Conservation (phyloP, 192 early-diverging fungal genomes). For the Umbelopsis ramanniana region DNA sequence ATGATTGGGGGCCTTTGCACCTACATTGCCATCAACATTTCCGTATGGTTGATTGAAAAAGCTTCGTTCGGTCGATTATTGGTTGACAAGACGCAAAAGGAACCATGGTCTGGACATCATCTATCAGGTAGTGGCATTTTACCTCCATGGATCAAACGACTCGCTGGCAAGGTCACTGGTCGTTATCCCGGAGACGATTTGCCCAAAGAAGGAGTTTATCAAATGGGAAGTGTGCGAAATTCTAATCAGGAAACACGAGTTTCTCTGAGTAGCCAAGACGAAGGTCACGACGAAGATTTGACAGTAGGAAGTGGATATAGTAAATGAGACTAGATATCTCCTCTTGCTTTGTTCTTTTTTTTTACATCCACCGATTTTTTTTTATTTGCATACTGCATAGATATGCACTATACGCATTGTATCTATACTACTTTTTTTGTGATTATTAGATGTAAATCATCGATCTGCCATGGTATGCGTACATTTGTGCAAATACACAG, state of each 20-base stretch:
- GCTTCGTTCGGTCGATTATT: conserved; percentile 57
- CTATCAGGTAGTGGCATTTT: neutral
- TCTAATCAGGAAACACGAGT: neutral
- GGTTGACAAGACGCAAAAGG: conserved; percentile 32
- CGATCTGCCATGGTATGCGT: no score
- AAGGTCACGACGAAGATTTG: neutral
- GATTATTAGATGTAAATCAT: no score
- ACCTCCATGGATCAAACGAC: conserved; percentile 4
- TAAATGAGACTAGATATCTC: neutral
- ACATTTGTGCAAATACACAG: no score
- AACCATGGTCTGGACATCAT: conserved; percentile 14
- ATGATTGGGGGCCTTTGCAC: conserved; percentile 72
- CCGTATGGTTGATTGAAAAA: conserved; percentile 58
- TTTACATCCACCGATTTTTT: no score
- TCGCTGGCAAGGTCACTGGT: neutral
- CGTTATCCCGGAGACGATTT: neutral
- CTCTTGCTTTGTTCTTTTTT: no score
- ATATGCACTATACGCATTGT: no score
- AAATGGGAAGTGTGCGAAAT: neutral
- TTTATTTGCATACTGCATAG: no score
- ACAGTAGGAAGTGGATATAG: neutral
- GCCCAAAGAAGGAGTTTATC: conserved; percentile 3
- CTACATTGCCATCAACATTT: conserved; percentile 70
- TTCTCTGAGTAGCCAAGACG: neutral
- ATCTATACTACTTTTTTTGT: no score